Evolutionary conservation across 257 asterid species (phyloP).

Genomic region (Solanum tacnaense): DNA sequence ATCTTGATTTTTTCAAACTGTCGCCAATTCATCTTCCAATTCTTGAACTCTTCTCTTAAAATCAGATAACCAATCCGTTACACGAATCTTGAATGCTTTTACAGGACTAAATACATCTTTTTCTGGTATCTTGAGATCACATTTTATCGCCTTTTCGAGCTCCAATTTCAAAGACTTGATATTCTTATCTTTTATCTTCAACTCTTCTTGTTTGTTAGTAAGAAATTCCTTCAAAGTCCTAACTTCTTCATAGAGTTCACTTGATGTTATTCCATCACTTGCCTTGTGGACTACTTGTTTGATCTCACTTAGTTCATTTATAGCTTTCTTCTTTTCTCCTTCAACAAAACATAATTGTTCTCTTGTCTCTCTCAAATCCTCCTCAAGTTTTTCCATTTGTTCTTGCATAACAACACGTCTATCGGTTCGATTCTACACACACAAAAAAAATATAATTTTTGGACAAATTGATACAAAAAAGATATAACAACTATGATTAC

Average conservation of each 20-base stretch:
- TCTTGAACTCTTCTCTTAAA: constrained; percentile 27
- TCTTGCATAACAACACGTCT: constrained; percentile 29
- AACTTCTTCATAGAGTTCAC: neutral
- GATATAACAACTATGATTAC: neutral
- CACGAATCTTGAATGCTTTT: constrained; percentile 12
- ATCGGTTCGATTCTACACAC: constrained; percentile 17
- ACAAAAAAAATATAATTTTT: neutral
- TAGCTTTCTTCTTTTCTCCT: constrained; percentile 23
- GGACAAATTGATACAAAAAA: neutral
- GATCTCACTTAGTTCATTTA: constrained; percentile 24
- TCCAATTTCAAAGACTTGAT: constrained; percentile 29
- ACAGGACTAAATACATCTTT: constrained; percentile 25
- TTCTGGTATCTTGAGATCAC: constrained; percentile 24
- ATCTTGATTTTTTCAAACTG: constrained; percentile 37
- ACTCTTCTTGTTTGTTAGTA: constrained; percentile 22
- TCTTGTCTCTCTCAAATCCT: constrained; percentile 34
- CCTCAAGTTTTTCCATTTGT: constrained; percentile 37
- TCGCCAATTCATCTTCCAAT: constrained; percentile 39
- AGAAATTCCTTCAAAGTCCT: constrained; percentile 27
- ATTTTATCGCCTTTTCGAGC: constrained; percentile 14
- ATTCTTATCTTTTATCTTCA: constrained; percentile 22
- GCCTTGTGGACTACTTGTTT: constrained; percentile 3
- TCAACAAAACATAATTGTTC: constrained; percentile 15
- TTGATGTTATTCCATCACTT: neutral
- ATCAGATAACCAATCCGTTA: constrained; percentile 3